These are phyloP conservation scores for Cercospora sesami DNA, from an alignment of 2,329 filamentous ascomycete genomes.

Conservation along the genomic window DNA sequence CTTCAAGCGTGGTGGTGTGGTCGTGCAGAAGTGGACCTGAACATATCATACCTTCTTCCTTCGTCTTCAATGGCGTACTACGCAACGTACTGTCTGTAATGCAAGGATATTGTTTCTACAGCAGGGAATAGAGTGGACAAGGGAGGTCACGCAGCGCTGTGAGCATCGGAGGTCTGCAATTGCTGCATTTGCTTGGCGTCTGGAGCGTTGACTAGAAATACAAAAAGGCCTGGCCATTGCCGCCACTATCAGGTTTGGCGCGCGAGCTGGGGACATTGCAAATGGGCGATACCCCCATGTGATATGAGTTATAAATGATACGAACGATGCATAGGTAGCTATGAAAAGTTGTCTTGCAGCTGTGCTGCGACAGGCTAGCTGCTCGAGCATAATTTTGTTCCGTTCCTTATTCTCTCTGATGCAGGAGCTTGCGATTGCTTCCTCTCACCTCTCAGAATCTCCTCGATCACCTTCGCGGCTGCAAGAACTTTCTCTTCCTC, in stretches of 20 bases:
- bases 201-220: slow-evolving; percentile 5
- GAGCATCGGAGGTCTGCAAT: neutral
- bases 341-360: neutral
- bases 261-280: neutral
- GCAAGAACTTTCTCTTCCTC: slow-evolving; percentile 83
- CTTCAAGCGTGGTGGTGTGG: slow-evolving; percentile 55
- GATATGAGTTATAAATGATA: slow-evolving; percentile 2
- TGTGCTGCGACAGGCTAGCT: neutral
- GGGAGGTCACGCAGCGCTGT: neutral
- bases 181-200: slow-evolving; percentile 9
- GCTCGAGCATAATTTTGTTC: neutral
- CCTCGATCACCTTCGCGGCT: slow-evolving; percentile 53
- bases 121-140: neutral
- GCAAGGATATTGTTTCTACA: neutral
- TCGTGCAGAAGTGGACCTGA: slow-evolving; percentile 56
- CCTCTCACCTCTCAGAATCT: slow-evolving; percentile 1
- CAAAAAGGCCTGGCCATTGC: neutral
- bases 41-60: neutral
- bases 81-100: neutral
- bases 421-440: neutral
- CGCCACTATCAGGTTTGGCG: neutral
- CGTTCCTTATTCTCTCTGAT: too few relatives aligned
- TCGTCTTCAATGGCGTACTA: neutral
- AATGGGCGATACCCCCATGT: slow-evolving; percentile 6
- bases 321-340: neutral